Evolutionary conservation across 768 basidiomycete species (phyloP), one percentile per base, ranked within the genome.

Genomic region (Macrocybe gigantea): DNA sequence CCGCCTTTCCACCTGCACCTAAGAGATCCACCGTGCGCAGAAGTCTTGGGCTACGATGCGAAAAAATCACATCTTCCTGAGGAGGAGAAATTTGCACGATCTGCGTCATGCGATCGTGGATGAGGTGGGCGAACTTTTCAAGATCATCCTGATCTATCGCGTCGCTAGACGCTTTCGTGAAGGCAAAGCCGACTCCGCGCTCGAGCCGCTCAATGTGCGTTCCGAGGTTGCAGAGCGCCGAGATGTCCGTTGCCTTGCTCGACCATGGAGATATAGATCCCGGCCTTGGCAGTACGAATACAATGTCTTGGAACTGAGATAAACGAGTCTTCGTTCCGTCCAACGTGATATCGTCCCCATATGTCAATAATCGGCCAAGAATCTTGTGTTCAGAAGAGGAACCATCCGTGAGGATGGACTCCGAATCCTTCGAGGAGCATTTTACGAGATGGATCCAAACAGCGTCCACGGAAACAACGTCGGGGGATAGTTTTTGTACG

Each of bases 221-320:
- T 13, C 75, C 80, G 2, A 99, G 82, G 45, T 85, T 85, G 70
- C 96, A 99, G 45, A 97, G 80, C 7, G 69, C 69, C 14, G 94
- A 79, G 47, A 99, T 98, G 62, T 99, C 94, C 0, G 95, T 97
- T 2, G 96, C 95, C 68, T 99, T 99, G 66, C 90, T 95, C 5
- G 95, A 97, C 96, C 96, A 99, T 2, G 96, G 94, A 4, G 95
- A 97, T 58, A 98, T 86, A 3, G 94, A 93, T 3, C 95, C 94
- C 6, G 82, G 75, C 49, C 94, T 72, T 8, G 94, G 94, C 5
- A 88, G 69, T 36, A 96, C 82, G 61, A 82, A 95, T 37, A 82
- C 67, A 8, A 83, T 68, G 42, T 79, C 78, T 29, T 52, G 54
- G 7, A 60, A 60, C 12, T 60, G 58, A 44, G 71, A 57, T n/a